Evolutionary conservation across 805 yeast species (phyloP).

Genomic region (Danielozyma ontarioensis): DNA sequence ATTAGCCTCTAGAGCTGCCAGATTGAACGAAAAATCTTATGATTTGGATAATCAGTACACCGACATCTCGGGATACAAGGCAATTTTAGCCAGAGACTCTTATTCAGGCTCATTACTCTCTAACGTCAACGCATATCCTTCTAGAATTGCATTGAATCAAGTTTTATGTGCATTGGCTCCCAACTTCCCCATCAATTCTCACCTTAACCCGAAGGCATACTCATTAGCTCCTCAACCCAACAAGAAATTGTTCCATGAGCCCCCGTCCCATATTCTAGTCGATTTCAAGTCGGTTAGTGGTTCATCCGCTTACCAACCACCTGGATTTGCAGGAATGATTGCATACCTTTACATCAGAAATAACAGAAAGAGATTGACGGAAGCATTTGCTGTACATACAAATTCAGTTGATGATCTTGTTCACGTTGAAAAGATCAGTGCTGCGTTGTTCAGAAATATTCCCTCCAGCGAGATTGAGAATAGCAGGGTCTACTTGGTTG

Average conservation of each 20-base stretch:
- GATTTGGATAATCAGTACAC: constrained; percentile 36
- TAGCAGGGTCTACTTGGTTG: constrained; percentile 70
- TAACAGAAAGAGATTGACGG: constrained; percentile 60
- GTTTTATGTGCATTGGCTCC: constrained; percentile 67
- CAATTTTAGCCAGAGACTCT: constrained; percentile 61
- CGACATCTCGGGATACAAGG: constrained; percentile 62
- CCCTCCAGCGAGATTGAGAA: constrained; percentile 62
- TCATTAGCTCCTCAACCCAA: constrained; percentile 43
- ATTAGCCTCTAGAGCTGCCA: constrained; percentile 39
- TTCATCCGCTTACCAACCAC: constrained; percentile 54
- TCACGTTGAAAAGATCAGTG: constrained; percentile 61
- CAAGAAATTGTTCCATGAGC: constrained; percentile 43
- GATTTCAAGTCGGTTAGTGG: constrained; percentile 68
- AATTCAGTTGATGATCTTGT: constrained; percentile 51
- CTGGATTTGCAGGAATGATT: constrained; percentile 64
- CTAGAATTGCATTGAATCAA: constrained; percentile 62
- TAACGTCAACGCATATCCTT: constrained; percentile 40
- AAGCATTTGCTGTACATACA: constrained; percentile 70
- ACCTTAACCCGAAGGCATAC: constrained; percentile 18
- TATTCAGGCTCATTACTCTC: constrained; percentile 53
- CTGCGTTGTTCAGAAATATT: constrained; percentile 73
- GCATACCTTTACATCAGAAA: constrained; percentile 71
- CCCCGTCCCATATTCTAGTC: constrained; percentile 65
- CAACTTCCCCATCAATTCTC: constrained; percentile 54
- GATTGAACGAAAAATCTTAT: constrained; percentile 34